Evolutionary conservation across 2,329 filamentous ascomycete genomes (phyloP).

Genomic region (Ascochyta fabae): DNA sequence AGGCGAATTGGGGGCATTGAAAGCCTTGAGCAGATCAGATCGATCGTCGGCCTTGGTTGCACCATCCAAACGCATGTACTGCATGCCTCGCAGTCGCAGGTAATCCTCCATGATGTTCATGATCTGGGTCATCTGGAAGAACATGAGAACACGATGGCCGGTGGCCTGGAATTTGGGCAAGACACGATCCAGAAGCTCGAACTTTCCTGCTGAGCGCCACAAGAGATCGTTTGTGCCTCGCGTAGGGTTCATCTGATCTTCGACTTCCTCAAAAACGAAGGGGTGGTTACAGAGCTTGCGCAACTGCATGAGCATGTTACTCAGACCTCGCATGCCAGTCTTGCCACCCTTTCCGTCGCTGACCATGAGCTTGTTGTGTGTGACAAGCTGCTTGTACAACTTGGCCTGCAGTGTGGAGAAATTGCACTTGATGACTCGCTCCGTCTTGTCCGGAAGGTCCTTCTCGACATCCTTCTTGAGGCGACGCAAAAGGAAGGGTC

Average conservation of each 20-base stretch:
- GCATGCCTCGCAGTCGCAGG: slow-evolving; percentile 78
- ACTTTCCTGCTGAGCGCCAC: slow-evolving; percentile 96
- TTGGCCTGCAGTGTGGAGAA: slow-evolving; percentile 94
- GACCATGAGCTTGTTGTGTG: slow-evolving; percentile 91
- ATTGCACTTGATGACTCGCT: slow-evolving; percentile 99
- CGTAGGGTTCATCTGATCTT: slow-evolving; percentile 95
- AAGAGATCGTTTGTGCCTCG: slow-evolving; percentile 89
- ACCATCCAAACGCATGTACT: slow-evolving; percentile 92
- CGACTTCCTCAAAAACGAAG: slow-evolving; percentile 97
- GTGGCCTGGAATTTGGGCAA: slow-evolving; percentile 91
- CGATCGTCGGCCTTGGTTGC: slow-evolving; percentile 98
- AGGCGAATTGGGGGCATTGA: slow-evolving; percentile 87
- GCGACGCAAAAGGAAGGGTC: slow-evolving; percentile 96
- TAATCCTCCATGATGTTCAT: slow-evolving; percentile 99
- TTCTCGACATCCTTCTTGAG: slow-evolving; percentile 99
- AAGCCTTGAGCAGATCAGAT: slow-evolving; percentile 84
- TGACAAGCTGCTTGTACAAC: slow-evolving; percentile 96
- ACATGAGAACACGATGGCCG: slow-evolving; percentile 96
- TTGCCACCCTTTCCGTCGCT: slow-evolving; percentile 96
- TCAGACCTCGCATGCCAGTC: slow-evolving; percentile 89
- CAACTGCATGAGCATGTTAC: slow-evolving; percentile 99
- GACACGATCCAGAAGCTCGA: slow-evolving; percentile 90
- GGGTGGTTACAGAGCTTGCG: slow-evolving; percentile 99
- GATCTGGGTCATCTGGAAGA: slow-evolving; percentile 99
- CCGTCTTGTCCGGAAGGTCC: slow-evolving; percentile 97